Evolutionary conservation across 148 eudicot species (phyloP), one percentile per base, ranked within the genome.

Genomic region (Persicaria tinctoria): DNA sequence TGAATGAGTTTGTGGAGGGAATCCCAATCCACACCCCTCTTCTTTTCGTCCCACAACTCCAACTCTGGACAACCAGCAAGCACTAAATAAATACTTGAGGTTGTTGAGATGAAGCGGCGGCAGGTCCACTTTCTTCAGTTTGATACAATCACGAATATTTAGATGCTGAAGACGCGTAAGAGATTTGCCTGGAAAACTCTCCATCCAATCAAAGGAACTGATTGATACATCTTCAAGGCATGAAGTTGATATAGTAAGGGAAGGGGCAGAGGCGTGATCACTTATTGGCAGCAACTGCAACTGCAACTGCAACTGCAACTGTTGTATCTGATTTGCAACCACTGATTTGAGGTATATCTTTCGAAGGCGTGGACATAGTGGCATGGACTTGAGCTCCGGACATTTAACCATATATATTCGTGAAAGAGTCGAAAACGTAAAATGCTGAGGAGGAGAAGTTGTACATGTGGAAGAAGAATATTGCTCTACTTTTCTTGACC

Each of bases 21-120:
- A 64, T 64, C 47, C 70, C 70, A 64, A 41, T 64, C 17, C 47
- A 50, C 51, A 50, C 51, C 51, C 11, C 11, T 50, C 51, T 50
- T 50, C 8, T 12, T 50, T 50, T 50, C 70, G 38, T 41, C 70
- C 70, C 70, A 64, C 47, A 64, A 41, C 47, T 64, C 70, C 47
- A 64, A 64, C 70, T 64, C 17, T 64, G 17, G n/a, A 64, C 46
- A 41, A 13, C 12, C 0, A 3, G 0, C 0, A n/a, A 64, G 47
- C 17, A 7, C 0, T 13, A 64, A 12, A 11, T 12, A 2, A n/a
- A n/a, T n/a, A n/a, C 70, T 64, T 17, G 11, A 64, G n/a, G 46
- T 11, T 64, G 70, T 64, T 64, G 47, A 4, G n/a, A 4, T 41
- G n/a, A 2, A 6, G 41, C 14, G 57, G 57, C 5, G 57, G n/a